These are phyloP conservation scores for Starmerella powellii DNA, from an alignment of 805 yeast species.

Conservation along the genomic window DNA sequence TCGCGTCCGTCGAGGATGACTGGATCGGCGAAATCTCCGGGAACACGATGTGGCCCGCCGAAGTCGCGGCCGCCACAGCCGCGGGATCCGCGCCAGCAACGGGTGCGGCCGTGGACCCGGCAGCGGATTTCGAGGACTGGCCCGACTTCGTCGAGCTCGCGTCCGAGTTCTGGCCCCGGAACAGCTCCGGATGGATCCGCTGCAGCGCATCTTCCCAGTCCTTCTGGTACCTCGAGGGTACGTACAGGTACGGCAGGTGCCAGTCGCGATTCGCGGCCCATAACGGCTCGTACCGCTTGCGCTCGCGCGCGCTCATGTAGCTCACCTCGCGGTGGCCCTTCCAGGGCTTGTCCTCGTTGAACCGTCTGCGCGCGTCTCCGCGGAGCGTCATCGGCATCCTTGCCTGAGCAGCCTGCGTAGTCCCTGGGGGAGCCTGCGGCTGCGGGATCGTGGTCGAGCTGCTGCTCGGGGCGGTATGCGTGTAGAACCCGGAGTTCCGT, in stretches of 20 bases:
- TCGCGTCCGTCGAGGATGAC: no score
- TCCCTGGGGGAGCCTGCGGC: no score
- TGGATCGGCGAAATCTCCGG: no score
- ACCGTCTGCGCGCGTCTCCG: constrained; percentile 35
- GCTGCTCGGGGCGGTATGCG: neutral
- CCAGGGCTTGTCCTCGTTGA: constrained; percentile 91
- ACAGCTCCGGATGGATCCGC: constrained; percentile 2
- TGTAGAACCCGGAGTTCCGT: neutral
- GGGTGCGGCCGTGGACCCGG: no score
- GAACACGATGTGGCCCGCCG: no score
- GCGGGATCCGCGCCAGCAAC: no score
- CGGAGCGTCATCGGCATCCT: constrained; percentile 24
- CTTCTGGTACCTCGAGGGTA: constrained; percentile 9
- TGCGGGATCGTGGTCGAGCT: constrained; percentile 1
- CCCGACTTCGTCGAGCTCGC: no score
- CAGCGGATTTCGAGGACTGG: no score
- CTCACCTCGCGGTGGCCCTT: constrained; percentile 58
- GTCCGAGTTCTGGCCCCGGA: neutral
- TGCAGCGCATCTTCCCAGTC: constrained; percentile 11
- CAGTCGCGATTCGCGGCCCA: constrained; percentile 81
- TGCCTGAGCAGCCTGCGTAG: no score
- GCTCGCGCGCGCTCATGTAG: constrained; percentile 42
- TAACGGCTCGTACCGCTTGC: constrained; percentile 82
- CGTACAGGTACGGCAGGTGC: constrained; percentile 20
- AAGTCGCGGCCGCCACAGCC: no score